Evolutionary conservation across 768 basidiomycete species (phyloP), one percentile per base, ranked within the genome.

Genomic region (Mycena leptocephala): DNA sequence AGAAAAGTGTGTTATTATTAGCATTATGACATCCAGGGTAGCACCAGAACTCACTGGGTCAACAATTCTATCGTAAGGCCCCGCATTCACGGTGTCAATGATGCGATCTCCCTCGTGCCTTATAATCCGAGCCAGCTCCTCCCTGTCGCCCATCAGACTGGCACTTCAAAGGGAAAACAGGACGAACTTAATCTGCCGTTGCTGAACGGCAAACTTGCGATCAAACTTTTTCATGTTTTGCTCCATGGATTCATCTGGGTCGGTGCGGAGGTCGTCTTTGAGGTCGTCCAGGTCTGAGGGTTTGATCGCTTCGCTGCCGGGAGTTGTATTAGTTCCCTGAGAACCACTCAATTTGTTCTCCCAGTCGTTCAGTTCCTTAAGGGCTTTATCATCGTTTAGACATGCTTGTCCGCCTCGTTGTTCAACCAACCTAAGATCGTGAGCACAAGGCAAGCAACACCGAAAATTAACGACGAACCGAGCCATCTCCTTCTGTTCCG

Each of bases 171-270:
- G 3, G 18, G 0, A 37, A 43, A 26, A 61, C 2, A 11, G 11
- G 8, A 59, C 76, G 39, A 32, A 80, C 53, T 76, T 64, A 28
- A 85, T 68, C 69, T 83, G 83, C 28, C 80, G 80, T 59, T 81
- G 75, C 70, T 85, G 84, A 33, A 85, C 74, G 28, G 78, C 81
- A 63, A 86, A 82, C 70, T 86, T 86, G 20, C 82, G 81, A 10
- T 80, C 76, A 65, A 86, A 87, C 3, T 78, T 51, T 13, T 70
- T 70, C 70, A 83, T 74, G 70, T 86, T 86, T 30, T 80, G 75
- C 41, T 75, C 37, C 48, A 86, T 69, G 1, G 83, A 80, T 8
- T 62, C 22, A 14, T 83, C 81, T 6, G 76, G 73, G 20, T 82
- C 81, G 22, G 81, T 79, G 18, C 69, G 70, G 6, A 86, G 71